Evolutionary conservation across 73 alveolate genomes (phyloP).

Genomic region (Tetrahymena malaccensis): DNA sequence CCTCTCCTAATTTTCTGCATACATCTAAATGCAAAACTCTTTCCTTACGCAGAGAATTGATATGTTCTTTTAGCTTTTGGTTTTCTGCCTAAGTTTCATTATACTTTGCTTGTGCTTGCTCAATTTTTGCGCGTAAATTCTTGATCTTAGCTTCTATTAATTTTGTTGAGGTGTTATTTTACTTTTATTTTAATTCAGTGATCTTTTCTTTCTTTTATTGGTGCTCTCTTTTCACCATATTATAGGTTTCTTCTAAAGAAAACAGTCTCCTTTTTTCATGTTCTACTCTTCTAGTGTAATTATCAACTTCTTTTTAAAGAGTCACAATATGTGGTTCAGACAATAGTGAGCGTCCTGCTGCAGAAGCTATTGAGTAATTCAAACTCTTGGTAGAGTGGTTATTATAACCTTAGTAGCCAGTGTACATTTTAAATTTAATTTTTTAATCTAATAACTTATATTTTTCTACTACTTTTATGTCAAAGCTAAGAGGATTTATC

Average conservation of each 20-base stretch:
- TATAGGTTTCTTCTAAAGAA: constrained; percentile 18
- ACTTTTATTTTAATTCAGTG: constrained; percentile 2
- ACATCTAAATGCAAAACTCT: constrained; percentile 38
- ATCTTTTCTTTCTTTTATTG: background rate
- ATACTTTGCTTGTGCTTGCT: constrained; percentile 55
- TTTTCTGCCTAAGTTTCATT: constrained; percentile 66
- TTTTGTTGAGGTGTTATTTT: constrained; percentile 19
- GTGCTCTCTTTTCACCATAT: constrained; percentile 17
- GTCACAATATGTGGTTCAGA: constrained; percentile 20
- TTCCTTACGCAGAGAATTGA: constrained; percentile 74
- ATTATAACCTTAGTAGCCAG: background rate
- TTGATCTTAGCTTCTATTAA: constrained; percentile 46
- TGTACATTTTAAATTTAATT: background rate
- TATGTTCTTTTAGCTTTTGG: constrained; percentile 46
- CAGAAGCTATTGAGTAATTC: background rate
- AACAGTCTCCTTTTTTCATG: constrained; percentile 18
- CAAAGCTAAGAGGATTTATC: background rate
- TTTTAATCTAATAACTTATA: background rate
- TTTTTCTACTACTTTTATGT: background rate
- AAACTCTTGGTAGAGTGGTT: background rate
- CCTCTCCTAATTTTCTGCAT: constrained; percentile 36
- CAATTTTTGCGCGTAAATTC: constrained; percentile 69
- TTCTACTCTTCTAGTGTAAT: constrained; percentile 37
- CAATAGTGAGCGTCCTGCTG: background rate
- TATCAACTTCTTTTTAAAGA: constrained; percentile 32